phyloP scores from a whole-genome alignment of 148 eudicot species.

The Camellia japonica region DNA sequence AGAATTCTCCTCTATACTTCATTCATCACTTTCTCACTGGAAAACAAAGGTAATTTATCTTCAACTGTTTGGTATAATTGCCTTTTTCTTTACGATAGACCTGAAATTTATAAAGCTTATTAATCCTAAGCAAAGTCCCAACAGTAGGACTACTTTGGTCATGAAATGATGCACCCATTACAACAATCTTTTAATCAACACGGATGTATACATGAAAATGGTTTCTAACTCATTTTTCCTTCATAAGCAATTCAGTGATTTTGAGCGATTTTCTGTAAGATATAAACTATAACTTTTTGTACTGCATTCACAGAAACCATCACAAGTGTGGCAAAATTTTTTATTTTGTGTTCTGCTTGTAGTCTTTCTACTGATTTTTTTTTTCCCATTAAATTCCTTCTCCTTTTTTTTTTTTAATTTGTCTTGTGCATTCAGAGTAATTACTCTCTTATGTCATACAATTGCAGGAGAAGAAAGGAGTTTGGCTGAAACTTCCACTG shows the following conservation, averaged over 20 bases:
- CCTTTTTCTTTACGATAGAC: not conserved
- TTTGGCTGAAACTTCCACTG: slow-evolving; percentile 85
- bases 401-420: not conserved
- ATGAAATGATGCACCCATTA: not conserved
- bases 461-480: slow-evolving; percentile 77
- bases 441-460: not conserved
- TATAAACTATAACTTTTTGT: no score
- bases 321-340: no score
- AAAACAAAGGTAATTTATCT: slow-evolving; percentile 42
- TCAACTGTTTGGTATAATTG: not conserved
- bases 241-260: no score
- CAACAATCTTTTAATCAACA: not conserved
- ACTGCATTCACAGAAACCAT: no score
- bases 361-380: no score
- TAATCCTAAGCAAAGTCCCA: no score
- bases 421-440: not conserved
- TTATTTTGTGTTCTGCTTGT: no score
- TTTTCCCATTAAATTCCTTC: no score
- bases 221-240: no score
- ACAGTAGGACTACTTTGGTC: not conserved
- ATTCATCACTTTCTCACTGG: slow-evolving; percentile 66
- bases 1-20: slow-evolving; percentile 56
- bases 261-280: no score
- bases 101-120: no score
- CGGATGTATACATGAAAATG: not conserved